phyloP scores from a whole-genome alignment of 495 filamentous ascomycete species.

The Viridothelium virens region DNA sequence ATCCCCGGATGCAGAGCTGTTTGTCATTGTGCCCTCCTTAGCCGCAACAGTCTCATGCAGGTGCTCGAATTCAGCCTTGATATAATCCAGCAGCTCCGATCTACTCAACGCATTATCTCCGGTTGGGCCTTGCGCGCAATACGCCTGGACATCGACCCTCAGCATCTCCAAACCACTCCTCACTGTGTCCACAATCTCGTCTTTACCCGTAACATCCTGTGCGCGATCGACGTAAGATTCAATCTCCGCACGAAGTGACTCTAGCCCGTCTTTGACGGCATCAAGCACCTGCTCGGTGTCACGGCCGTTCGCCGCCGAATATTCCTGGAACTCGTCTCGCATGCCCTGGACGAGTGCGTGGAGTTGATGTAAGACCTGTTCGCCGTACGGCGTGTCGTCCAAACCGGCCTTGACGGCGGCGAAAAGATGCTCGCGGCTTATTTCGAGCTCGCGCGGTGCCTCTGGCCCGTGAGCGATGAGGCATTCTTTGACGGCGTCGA shows the following conservation, averaged over 20 bases:
- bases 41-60: conserved; percentile 32
- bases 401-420: conserved; percentile 57
- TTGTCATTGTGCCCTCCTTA: background rate
- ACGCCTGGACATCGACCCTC: conserved; percentile 61
- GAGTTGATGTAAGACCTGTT: conserved; percentile 65
- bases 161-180: conserved; percentile 64
- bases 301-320: conserved; percentile 60
- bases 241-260: conserved; percentile 69
- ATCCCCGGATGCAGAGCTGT: conserved; percentile 8
- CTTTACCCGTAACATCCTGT: conserved; percentile 57
- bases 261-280: conserved; percentile 76
- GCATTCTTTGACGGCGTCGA: conserved; percentile 52
- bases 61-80: conserved; percentile 72
- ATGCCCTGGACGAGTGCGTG: conserved; percentile 68
- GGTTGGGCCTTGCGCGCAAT: conserved; percentile 42
- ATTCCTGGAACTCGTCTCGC: conserved; percentile 63
- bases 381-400: conserved; percentile 47
- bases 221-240: conserved; percentile 69
- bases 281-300: conserved; percentile 78
- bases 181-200: conserved; percentile 70
- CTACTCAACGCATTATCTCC: conserved; percentile 39
- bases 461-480: conserved; percentile 42
- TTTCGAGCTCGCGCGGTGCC: conserved; percentile 48
- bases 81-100: conserved; percentile 55
- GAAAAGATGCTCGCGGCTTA: conserved; percentile 57